Base-by-base conservation (phyloP, 495 filamentous ascomycete genomes). In the Lepidopterella palustris region DNA sequence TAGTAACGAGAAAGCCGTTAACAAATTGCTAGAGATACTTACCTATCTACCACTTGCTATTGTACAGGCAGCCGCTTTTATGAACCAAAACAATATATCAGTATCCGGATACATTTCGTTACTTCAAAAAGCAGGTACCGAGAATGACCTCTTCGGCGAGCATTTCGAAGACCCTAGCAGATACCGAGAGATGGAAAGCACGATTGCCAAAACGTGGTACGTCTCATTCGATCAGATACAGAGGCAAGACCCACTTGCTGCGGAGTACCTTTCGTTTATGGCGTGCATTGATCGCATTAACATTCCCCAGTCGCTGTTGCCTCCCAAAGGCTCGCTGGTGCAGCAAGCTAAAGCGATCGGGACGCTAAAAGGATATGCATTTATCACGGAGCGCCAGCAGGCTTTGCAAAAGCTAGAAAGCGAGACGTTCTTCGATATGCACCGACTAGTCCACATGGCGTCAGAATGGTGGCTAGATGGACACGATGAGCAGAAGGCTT, bases 11-110 rank as follows among this genome's bases (percentile, higher is more conserved):
- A 28, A 3, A 25, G 42, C 42, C 40, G 52, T 61, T 48, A 23
- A 49, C 42, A 31, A 62, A 57, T n/a, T 55, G 20, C 56, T 57
- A 42, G 51, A 55, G 26, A 26, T 62, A 51, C 45, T 65, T 28
- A 27, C 59, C 20, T 68, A 61, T 57, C 60, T 71, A 15, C 65
- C 69, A 20, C 59, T 71, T n/a, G n/a, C n/a, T n/a, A n/a, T n/a
- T n/a, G n/a, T n/a, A n/a, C n/a, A n/a, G n/a, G n/a, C n/a, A n/a
- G n/a, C n/a, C n/a, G n/a, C n/a, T n/a, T n/a, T n/a, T n/a, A n/a
- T n/a, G n/a, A n/a, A n/a, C n/a, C n/a, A n/a, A n/a, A n/a, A n/a
- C n/a, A n/a, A n/a, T n/a, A n/a, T n/a, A n/a, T 55, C 63, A 49
- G 39, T 63, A 18, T 47, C 59, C 13, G 63, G 50, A 9, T 62